Evolutionary conservation across 805 yeast genomes (phyloP), one percentile per base, ranked within the genome.

Genomic region (Candida nanaspora): DNA sequence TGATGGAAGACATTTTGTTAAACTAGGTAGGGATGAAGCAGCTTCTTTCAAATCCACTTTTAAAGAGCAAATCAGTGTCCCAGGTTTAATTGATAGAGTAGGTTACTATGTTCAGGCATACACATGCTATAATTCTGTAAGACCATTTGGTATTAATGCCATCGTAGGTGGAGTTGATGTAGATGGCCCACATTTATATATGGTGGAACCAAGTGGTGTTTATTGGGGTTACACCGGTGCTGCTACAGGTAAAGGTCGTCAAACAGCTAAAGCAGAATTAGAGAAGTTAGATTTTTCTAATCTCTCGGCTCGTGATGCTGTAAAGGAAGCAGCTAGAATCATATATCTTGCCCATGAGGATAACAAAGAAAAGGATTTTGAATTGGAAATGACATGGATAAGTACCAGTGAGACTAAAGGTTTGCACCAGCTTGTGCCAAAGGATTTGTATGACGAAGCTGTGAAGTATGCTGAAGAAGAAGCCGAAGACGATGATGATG

Each of bases 211-310:
- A 52, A 85, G 94, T 61, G 99, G 99, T 46, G 71, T 87, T 1
- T 87, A 82, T 57, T 94, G 98, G 98, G 99, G 99, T 39, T 93
- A 93, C 66, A 73, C 76, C 41, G 98, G 96, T 46, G 95, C 96
- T 31, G 98, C 99, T 15, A 79, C 97, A 4, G 99, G 99, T 48
- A 93, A 91, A 62, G 99, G 99, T 37, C 80, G 98, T 63, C 99
- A 93, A 64, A 78, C 86, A n/a, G 98, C 98, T 38, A 91, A 91
- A 66, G 84, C 91, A 23, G 98, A 93, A 65, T 74, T 93, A 51
- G 99, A 93, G 64, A 93, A 93, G 63, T 70, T 93, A 60, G 82
- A 86, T 49, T 69, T 80, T 46, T 80, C 79, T 40, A 76, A 72
- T 48, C 66, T 94, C 49, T 67, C 80, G 8, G 85, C 81, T 4